Conservation (phyloP, 768 basidiomycete genomes). For the Serpula lacrymans region DNA sequence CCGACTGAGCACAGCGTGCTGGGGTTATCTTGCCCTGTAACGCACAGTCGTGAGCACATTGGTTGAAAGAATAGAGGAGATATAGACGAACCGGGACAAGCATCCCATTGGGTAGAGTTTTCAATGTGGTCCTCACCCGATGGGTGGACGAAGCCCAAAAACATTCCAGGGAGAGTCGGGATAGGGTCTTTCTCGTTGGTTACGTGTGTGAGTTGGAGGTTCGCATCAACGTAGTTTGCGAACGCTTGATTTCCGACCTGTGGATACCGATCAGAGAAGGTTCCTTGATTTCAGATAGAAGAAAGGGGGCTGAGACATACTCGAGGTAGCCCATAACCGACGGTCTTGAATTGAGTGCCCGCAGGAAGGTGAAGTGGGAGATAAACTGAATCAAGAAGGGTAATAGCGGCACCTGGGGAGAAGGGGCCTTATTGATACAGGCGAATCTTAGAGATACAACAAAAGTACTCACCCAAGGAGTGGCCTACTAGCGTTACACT, state of each 20-base stretch:
- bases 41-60: neutral
- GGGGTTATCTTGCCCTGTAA: constrained; percentile 57
- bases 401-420: constrained; percentile 31
- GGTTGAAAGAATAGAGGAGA: neutral
- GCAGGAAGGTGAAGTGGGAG: constrained; percentile 35
- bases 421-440: neutral
- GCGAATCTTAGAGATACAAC: too few relatives aligned
- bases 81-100: constrained; percentile 43
- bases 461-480: constrained; percentile 30
- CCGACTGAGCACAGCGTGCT: constrained; percentile 28
- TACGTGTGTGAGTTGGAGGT: constrained; percentile 46
- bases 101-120: constrained; percentile 45
- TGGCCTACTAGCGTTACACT: constrained; percentile 45
- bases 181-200: constrained; percentile 47
- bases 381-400: constrained; percentile 38
- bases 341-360: constrained; percentile 27
- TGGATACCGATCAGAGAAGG: neutral
- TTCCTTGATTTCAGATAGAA: neutral
- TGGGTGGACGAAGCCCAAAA: constrained; percentile 39
- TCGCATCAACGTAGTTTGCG: constrained; percentile 51
- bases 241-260: constrained; percentile 59
- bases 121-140: constrained; percentile 42
- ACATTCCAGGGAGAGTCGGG: constrained; percentile 31
- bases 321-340: constrained; percentile 35
- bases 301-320: constrained; percentile 11